These are phyloP conservation scores for Coffea eugenioides DNA, from an alignment of 257 asterid genomes.

Conservation along the genomic window DNA sequence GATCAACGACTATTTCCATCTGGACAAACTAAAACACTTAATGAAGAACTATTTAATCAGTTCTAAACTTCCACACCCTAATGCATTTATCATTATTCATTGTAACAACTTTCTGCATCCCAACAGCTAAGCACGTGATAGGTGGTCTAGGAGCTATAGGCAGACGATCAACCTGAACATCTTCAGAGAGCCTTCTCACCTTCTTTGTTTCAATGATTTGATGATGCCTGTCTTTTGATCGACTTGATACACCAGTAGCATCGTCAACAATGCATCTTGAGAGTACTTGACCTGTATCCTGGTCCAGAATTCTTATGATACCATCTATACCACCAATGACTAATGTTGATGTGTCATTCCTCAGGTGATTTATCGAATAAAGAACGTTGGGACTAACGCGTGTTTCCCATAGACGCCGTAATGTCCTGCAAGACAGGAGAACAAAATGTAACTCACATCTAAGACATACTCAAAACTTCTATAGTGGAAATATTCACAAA, in stretches of 20 bases:
- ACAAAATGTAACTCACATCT: neutral
- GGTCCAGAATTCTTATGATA: slow-evolving; percentile 67
- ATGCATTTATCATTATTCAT: slow-evolving; percentile 51
- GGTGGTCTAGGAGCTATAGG: slow-evolving; percentile 55
- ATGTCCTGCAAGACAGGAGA: slow-evolving; percentile 35
- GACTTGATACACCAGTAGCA: slow-evolving; percentile 24
- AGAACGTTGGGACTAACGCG: slow-evolving; percentile 74
- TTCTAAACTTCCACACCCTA: slow-evolving; percentile 61
- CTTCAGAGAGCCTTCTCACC: slow-evolving; percentile 50
- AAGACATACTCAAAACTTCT: neutral
- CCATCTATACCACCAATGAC: slow-evolving; percentile 95
- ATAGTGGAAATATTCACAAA: neutral
- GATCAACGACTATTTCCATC: neutral
- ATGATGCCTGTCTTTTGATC: slow-evolving; percentile 21
- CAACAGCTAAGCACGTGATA: slow-evolving; percentile 75
- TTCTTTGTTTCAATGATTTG: slow-evolving; percentile 39
- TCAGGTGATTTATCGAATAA: slow-evolving; percentile 69
- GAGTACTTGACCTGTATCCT: slow-evolving; percentile 63
- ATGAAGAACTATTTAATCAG: neutral
- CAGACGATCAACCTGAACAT: slow-evolving; percentile 63
- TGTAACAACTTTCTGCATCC: slow-evolving; percentile 91
- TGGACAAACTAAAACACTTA: neutral
- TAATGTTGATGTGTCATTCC: slow-evolving; percentile 58
- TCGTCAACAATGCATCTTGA: slow-evolving; percentile 63
- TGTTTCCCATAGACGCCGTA: slow-evolving; percentile 59